Evolutionary conservation across 345 rosid species (phyloP), one percentile per base, ranked within the genome.

Genomic region (Cochlearia excelsa): DNA sequence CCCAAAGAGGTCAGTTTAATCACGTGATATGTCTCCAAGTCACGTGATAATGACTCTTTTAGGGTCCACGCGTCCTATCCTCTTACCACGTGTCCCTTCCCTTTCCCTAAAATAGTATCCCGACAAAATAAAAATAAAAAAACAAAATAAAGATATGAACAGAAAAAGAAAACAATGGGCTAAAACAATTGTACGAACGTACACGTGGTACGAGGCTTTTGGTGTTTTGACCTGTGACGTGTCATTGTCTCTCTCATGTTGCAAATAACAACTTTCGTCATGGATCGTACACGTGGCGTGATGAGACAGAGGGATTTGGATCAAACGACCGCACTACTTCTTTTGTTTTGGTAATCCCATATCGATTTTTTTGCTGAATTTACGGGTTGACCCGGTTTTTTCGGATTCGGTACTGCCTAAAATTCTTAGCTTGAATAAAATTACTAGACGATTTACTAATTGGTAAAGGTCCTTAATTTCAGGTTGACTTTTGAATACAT

Each of bases 1-100:
- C 43, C 41, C 59, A 62, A 61, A 63, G 54, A 57, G 43, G 34
- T 47, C 58, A 69, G 55, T 47, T 41, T 54, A 69, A 55, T 44
- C 69, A 63, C 74, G 69, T 70, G 74, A 63, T 70, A 54, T 70
- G 59, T 63, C 54, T 38, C 41, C n/a, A 56, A 63, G 54, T 49
- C 65, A 70, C 65, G 69, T 56, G 69, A 63, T 6, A 16, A 0
- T 43, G 2, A 1, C 2, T 9, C 2, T 7, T n/a, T 3, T 35
- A 3, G n/a, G 9, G 1, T 59, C 58, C 59, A 56, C 69, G 59
- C 51, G 47, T 57, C 54, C 3, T 50, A 27, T 35, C 9, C 26
- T 27, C 16, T 29, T 28, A 6, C 34, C 35, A 55, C 47, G 57
- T 69, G 57, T 69, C 63, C 27, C n/a, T 50, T 69, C 5, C 40